These are phyloP conservation scores for Quercus cerris DNA, from an alignment of 306 rosid genomes.

Conservation along the genomic window DNA sequence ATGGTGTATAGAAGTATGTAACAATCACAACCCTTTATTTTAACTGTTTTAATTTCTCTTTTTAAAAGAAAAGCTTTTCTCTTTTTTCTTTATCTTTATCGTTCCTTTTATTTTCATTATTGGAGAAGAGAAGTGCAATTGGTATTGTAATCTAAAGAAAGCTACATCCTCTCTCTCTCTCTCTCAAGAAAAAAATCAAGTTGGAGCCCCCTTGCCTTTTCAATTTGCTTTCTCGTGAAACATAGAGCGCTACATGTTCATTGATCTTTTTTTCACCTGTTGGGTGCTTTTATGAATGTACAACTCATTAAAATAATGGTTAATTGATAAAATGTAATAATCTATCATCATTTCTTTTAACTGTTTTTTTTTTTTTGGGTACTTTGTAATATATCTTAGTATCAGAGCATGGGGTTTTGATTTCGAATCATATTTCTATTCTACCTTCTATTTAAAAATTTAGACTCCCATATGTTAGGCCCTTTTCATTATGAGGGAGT, in stretches of 20 bases:
- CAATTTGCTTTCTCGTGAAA: neutral
- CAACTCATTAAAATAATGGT: no score
- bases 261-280: no score
- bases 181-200: neutral
- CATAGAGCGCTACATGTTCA: neutral
- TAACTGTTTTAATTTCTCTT: neutral
- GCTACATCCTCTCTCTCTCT: slow-evolving; percentile 15
- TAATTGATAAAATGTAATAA: no score
- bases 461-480: no score
- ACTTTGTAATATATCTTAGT: no score
- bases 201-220: slow-evolving; percentile 25
- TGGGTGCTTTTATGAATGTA: no score
- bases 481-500: no score
- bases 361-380: neutral
- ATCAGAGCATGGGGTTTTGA: no score
- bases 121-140: slow-evolving; percentile 18
- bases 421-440: no score
- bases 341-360: no score
- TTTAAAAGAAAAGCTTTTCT: neutral
- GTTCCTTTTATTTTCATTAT: slow-evolving; percentile 15
- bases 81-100: slow-evolving; percentile 2
- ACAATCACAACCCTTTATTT: neutral
- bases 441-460: no score
- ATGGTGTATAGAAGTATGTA: no score
- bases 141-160: slow-evolving; percentile 30